Conservation (phyloP, 768 basidiomycete genomes). For the Zangia roseola region DNA sequence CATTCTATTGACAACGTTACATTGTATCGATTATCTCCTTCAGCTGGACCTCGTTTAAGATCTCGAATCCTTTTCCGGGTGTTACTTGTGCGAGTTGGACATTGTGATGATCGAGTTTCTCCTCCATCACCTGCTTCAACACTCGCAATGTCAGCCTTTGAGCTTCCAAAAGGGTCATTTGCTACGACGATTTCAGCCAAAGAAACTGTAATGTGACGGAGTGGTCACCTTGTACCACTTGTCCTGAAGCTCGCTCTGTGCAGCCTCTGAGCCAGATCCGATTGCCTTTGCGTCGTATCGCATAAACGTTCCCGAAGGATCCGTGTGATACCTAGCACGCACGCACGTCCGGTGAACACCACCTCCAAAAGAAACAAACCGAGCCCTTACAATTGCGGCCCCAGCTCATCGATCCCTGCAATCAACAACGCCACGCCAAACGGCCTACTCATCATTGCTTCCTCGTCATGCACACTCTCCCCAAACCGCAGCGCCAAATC, state of each 20-base stretch:
- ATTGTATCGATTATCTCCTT: slow-evolving; percentile 85
- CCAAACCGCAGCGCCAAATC: slow-evolving; percentile 96
- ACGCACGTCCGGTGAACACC: slow-evolving; percentile 3
- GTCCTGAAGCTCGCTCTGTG: slow-evolving; percentile 95
- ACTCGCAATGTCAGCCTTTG: slow-evolving; percentile 84
- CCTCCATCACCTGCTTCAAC: slow-evolving; percentile 99
- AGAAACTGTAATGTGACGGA: not conserved
- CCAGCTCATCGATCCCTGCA: slow-evolving; percentile 95
- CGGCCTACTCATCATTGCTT: slow-evolving; percentile 98
- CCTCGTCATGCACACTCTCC: slow-evolving; percentile 98
- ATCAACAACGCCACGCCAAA: slow-evolving; percentile 98
- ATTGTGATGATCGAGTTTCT: slow-evolving; percentile 98
- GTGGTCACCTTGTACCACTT: slow-evolving; percentile 86
- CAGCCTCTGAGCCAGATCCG: slow-evolving; percentile 96
- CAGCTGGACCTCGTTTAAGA: slow-evolving; percentile 75
- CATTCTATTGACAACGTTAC: slow-evolving; percentile 40
- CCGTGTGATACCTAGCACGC: slow-evolving; percentile 84
- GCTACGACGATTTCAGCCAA: slow-evolving; percentile 45
- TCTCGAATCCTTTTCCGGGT: slow-evolving; percentile 78
- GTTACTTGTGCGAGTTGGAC: slow-evolving; percentile 98
- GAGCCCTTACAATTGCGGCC: slow-evolving; percentile 86
- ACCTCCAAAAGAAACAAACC: not conserved
- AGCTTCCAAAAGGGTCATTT: slow-evolving; percentile 88
- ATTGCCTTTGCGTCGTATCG: slow-evolving; percentile 98
- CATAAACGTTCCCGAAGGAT: slow-evolving; percentile 97